Evolutionary conservation across 2,329 filamentous ascomycete species (phyloP).

Genomic region (Scolecobasidium constrictum): DNA sequence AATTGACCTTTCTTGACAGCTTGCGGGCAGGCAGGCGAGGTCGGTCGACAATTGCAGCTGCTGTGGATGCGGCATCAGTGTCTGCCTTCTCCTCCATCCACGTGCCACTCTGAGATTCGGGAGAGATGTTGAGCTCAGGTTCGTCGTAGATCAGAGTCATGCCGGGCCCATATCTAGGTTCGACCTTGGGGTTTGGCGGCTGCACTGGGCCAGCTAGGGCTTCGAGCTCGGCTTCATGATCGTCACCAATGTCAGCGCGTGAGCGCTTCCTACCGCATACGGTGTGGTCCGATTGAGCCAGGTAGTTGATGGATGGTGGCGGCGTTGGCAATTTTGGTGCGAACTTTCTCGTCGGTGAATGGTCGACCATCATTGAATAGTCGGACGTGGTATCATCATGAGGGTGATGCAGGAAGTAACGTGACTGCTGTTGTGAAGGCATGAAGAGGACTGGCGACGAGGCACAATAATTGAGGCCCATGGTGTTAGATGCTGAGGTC

Average conservation of each 20-base stretch:
- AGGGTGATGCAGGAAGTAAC: constrained; percentile 19
- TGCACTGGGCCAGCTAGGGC: constrained; percentile 30
- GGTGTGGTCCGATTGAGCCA: constrained; percentile 27
- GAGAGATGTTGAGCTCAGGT: constrained; percentile 47
- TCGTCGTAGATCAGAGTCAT: constrained; percentile 61
- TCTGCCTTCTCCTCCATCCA: constrained; percentile 59
- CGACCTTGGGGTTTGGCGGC: constrained; percentile 46
- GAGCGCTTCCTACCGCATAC: constrained; percentile 63
- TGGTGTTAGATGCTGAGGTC: constrained; percentile 14
- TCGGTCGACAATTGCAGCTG: constrained; percentile 24
- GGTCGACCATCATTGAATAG: constrained; percentile 4
- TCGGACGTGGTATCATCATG: constrained; percentile 16
- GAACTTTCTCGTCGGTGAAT: constrained; percentile 14
- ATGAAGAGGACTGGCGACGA: constrained; percentile 36
- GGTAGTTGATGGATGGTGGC: constrained; percentile 32
- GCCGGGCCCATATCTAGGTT: constrained; percentile 59
- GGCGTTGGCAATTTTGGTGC: constrained; percentile 26
- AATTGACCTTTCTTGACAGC: constrained; percentile 49
- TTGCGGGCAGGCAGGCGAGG: constrained; percentile 46
- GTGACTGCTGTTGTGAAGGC: constrained; percentile 28
- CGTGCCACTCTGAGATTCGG: constrained; percentile 58
- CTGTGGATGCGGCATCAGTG: constrained; percentile 22
- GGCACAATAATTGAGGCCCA: constrained; percentile 35
- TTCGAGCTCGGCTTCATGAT: constrained; percentile 28
- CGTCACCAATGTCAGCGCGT: constrained; percentile 59